Percentiles rank a stretch among this genome's conserved stretches.
Evolutionary conservation across 2,329 filamentous ascomycete species (phyloP).

Genomic region (Ceratocystis albifundus): DNA sequence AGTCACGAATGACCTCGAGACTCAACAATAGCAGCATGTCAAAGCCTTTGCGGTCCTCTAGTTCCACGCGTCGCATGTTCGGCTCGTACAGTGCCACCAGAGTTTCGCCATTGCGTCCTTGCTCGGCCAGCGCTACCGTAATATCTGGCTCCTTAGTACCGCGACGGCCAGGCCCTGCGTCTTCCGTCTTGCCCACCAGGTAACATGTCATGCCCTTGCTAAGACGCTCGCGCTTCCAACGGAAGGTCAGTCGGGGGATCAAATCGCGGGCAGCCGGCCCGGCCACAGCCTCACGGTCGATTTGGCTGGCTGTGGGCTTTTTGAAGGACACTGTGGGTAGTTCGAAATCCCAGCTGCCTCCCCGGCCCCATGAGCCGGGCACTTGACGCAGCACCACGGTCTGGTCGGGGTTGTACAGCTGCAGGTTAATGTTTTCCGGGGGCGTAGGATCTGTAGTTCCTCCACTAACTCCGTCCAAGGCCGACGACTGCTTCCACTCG

Average conservation of each 20-base stretch:
- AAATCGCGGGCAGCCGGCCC: constrained; percentile 33
- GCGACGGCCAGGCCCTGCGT: constrained; percentile 45
- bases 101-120: constrained; percentile 48
- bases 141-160: constrained; percentile 91
- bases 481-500: constrained; percentile 57
- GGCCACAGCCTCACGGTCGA: constrained; percentile 53
- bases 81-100: constrained; percentile 79
- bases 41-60: constrained; percentile 87
- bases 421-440: constrained; percentile 68
- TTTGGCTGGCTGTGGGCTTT: constrained; percentile 60
- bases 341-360: constrained; percentile 80
- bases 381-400: constrained; percentile 59
- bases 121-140: constrained; percentile 76
- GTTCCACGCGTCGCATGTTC: constrained; percentile 77
- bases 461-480: constrained; percentile 15
- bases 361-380: constrained; percentile 66
- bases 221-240: constrained; percentile 72
- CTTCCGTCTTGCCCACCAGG: constrained; percentile 64
- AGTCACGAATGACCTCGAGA: constrained; percentile 52
- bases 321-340: constrained; percentile 79
- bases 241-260: constrained; percentile 68
- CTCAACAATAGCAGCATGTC: constrained; percentile 65
- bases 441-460: constrained; percentile 12
- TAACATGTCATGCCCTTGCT: constrained; percentile 83
- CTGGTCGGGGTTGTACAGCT: constrained; percentile 91